phyloP scores from a whole-genome alignment of 306 rosid genomes.

The Cotoneaster glaucophyllus region DNA sequence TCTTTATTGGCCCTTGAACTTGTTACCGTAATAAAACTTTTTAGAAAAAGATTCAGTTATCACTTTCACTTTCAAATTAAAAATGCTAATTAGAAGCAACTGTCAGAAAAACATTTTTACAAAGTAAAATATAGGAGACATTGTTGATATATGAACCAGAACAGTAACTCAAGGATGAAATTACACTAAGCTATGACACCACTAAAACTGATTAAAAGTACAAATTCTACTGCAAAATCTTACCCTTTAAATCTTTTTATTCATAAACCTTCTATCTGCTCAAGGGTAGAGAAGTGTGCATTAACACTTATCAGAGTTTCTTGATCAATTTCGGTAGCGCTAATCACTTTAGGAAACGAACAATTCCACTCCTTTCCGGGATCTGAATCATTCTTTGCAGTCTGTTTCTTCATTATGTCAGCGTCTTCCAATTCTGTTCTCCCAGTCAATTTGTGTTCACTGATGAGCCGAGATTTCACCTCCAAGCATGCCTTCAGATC shows the following conservation, averaged over 20 bases:
- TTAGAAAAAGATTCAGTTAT: not conserved
- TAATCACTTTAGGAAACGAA: conserved; percentile 40
- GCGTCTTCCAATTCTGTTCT: conserved; percentile 27
- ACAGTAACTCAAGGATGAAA: conserved; percentile 9
- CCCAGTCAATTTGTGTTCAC: conserved; percentile 23
- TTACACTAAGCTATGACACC: not conserved
- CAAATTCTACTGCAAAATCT: conserved; percentile 4
- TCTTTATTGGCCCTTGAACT: too few relatives aligned
- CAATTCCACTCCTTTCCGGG: conserved; percentile 31
- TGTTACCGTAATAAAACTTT: too few relatives aligned
- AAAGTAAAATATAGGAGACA: not conserved
- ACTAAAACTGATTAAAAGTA: conserved; percentile 12
- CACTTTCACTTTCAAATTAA: not conserved
- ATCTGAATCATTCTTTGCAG: conserved; percentile 28
- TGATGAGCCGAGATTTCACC: conserved; percentile 57
- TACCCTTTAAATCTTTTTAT: not conserved
- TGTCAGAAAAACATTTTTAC: not conserved
- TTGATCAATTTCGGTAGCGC: conserved; percentile 42
- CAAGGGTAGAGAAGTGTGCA: conserved; percentile 58
- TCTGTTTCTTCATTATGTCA: conserved; percentile 27
- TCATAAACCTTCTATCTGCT: conserved; percentile 59
- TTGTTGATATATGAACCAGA: not conserved
- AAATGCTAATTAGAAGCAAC: not conserved
- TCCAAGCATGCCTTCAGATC: conserved; percentile 71
- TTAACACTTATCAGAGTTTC: conserved; percentile 53